These are phyloP conservation scores for Penicillium sp. DNA, from an alignment of 2,329 filamentous ascomycete species.

Conservation along the genomic window DNA sequence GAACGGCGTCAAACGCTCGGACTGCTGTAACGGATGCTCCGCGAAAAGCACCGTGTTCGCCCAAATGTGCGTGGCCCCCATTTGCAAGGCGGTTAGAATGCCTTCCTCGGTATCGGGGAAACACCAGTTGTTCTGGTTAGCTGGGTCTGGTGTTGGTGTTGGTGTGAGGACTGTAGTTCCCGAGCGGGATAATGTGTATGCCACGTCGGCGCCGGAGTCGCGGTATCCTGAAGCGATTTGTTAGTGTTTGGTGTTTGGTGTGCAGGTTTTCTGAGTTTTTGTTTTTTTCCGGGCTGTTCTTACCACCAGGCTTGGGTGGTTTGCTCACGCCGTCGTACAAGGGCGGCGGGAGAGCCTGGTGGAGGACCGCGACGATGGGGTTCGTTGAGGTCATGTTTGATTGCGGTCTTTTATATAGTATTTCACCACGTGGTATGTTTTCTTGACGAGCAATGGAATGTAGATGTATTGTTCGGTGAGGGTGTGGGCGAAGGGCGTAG, in stretches of 20 bases:
- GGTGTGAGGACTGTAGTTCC: constrained; percentile 40
- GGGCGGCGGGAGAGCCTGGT: constrained; percentile 52
- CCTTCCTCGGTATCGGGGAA: constrained; percentile 50
- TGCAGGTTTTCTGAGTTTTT: background rate
- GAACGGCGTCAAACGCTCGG: constrained; percentile 33
- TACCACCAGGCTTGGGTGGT: constrained; percentile 53
- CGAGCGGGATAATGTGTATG: constrained; percentile 41
- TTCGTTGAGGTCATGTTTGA: constrained; percentile 2
- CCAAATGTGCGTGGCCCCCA: constrained; percentile 52
- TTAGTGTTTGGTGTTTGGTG: background rate
- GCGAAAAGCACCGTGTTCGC: constrained; percentile 56
- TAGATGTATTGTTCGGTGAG: background rate
- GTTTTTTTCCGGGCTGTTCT: background rate
- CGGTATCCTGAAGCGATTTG: constrained; percentile 43
- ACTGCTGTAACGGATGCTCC: constrained; percentile 52
- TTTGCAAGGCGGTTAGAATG: constrained; percentile 43
- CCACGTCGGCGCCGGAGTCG: constrained; percentile 54
- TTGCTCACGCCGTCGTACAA: constrained; percentile 52
- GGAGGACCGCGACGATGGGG: constrained; percentile 47
- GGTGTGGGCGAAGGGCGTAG: background rate
- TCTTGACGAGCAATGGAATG: background rate
- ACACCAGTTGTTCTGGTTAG: constrained; percentile 41
- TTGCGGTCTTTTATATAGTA: background rate
- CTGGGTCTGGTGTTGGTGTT: constrained; percentile 30
- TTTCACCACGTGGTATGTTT: background rate